A percentile compares a stretch with the other conserved stretches of the same genome.
These are phyloP conservation scores for Neoboletus subvelutipes DNA, from an alignment of 768 basidiomycete species.

Conservation along the genomic window DNA sequence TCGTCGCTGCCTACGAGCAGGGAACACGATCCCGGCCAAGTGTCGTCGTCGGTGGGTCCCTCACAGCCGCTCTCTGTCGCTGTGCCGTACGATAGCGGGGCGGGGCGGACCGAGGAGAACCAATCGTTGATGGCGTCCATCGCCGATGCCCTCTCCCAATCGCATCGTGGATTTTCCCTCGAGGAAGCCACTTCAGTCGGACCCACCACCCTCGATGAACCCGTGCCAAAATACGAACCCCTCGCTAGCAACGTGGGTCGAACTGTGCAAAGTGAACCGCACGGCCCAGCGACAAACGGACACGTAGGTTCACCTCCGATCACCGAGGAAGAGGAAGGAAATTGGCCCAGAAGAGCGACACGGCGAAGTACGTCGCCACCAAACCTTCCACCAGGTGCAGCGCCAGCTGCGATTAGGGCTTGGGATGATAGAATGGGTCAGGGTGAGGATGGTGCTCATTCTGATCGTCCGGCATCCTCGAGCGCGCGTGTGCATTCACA, in stretches of 20 bases:
- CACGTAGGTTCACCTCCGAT: conserved; percentile 5
- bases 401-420: conserved; percentile 36
- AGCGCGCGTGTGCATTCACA: conserved; percentile 36
- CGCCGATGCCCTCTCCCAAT: conserved; percentile 35
- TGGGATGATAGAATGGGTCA: conserved; percentile 37
- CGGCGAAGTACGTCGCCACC: conserved; percentile 36
- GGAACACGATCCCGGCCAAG: conserved; percentile 31
- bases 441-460: conserved; percentile 32
- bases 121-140: conserved; percentile 41
- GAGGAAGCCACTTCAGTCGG: conserved; percentile 23
- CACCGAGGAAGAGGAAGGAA: conserved; percentile 13
- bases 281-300: conserved; percentile 19
- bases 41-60: conserved; percentile 11
- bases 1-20: conserved; percentile 62
- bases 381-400: conserved; percentile 45
- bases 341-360: conserved; percentile 24
- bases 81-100: conserved; percentile 7
- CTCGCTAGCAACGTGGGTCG: conserved; percentile 7
- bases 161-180: conserved; percentile 25
- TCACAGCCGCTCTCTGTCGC: conserved; percentile 7
- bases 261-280: conserved; percentile 17
- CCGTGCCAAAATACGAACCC: conserved; percentile 39
- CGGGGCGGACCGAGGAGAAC: conserved; percentile 18
- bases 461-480: conserved; percentile 31
- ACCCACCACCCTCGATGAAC: conserved; percentile 30